phyloP scores from a whole-genome alignment of 352 stramenopile genomes.

The Globisporangium perplexum region DNA sequence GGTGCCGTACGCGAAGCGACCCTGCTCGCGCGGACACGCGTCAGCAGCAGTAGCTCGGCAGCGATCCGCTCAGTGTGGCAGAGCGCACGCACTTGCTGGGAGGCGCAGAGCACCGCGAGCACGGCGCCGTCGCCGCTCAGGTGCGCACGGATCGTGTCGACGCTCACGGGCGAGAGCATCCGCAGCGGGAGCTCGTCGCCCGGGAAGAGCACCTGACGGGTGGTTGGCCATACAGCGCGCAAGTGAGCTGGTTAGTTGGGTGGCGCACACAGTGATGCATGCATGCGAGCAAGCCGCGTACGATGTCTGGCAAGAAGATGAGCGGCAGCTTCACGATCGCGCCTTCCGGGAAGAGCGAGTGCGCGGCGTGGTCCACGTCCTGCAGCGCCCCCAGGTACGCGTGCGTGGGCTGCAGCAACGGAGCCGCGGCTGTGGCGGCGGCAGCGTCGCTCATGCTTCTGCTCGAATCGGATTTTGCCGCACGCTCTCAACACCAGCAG shows the following conservation, averaged over 20 bases:
- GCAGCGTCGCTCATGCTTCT: not conserved
- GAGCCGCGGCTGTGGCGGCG: not conserved
- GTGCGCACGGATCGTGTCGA: conserved; percentile 40
- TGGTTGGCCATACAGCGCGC: not conserved
- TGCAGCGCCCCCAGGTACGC: conserved; percentile 74
- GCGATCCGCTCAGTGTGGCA: not conserved
- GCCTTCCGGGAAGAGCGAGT: conserved; percentile 44
- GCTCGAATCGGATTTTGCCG: not conserved
- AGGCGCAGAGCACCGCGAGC: conserved; percentile 48
- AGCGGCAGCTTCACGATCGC: conserved; percentile 55
- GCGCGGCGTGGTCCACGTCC: conserved; percentile 38
- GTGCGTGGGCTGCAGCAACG: conserved; percentile 17
- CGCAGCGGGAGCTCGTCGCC: conserved; percentile 71
- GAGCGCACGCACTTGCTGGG: conserved; percentile 27
- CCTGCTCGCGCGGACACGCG: conserved; percentile 8
- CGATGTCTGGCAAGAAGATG: conserved; percentile 69
- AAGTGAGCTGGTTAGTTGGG: too few species aligned
- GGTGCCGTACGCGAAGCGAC: conserved; percentile 39
- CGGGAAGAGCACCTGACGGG: conserved; percentile 74
- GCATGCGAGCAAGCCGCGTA: conserved; percentile 14
- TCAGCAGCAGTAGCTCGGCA: not conserved
- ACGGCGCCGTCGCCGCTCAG: conserved; percentile 39
- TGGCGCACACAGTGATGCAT: too few species aligned
- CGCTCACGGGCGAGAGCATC: conserved; percentile 53
- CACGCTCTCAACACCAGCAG: too few species aligned